Conservation (phyloP, 1,139 yeast genomes). For the Dujonia santamariae region DNA sequence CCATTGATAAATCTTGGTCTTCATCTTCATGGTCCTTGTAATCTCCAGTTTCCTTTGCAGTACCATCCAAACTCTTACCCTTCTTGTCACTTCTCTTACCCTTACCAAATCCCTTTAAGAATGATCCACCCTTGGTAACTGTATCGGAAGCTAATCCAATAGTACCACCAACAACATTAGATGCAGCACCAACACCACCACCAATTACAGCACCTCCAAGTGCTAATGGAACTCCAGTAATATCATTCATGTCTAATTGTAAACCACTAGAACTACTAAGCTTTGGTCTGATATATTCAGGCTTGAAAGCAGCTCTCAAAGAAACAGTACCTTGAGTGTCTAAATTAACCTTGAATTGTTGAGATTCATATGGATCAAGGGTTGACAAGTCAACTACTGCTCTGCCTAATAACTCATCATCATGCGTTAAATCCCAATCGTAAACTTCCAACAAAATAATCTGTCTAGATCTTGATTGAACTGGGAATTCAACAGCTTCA, state of each 20-base stretch:
- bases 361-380: slow-evolving; percentile 42
- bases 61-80: slow-evolving; percentile 2
- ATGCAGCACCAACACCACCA: slow-evolving; percentile 36
- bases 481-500: slow-evolving; percentile 54
- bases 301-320: slow-evolving; percentile 52
- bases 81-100: slow-evolving; percentile 20
- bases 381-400: slow-evolving; percentile 48
- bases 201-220: slow-evolving; percentile 49
- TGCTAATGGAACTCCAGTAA: slow-evolving; percentile 47
- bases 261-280: slow-evolving; percentile 41
- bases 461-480: slow-evolving; percentile 61
- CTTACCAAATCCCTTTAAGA: slow-evolving; percentile 33
- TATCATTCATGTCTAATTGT: slow-evolving; percentile 36
- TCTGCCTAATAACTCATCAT: slow-evolving; percentile 57
- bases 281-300: slow-evolving; percentile 66
- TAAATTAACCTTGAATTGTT: slow-evolving; percentile 47
- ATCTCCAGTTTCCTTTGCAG: slow-evolving; percentile 1
- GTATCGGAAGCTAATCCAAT: slow-evolving; percentile 36
- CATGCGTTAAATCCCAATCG: slow-evolving; percentile 80
- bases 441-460: slow-evolving; percentile 47
- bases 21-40: not conserved
- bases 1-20: not conserved
- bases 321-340: slow-evolving; percentile 61
- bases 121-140: slow-evolving; percentile 43
- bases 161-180: slow-evolving; percentile 30